Percentiles rank a stretch among this genome's conserved stretches.
Evolutionary conservation across 371 early-diverging fungal species (phyloP).

Genomic region (Rhizomucor pusillus): DNA sequence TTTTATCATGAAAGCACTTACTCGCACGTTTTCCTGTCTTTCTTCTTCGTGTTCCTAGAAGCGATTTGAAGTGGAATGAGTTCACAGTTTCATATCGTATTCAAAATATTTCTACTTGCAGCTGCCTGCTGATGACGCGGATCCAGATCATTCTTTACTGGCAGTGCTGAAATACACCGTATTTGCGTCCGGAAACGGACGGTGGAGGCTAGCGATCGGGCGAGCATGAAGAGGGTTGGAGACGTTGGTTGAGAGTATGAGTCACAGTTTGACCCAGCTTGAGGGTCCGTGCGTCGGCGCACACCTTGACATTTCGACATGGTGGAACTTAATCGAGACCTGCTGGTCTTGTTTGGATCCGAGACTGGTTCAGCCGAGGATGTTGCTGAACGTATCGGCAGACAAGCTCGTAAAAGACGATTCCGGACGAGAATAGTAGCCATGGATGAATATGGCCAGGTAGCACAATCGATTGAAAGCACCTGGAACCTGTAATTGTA

Average conservation of each 20-base stretch:
- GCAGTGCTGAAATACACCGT: too few relatives aligned
- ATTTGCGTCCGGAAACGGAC: too few relatives aligned
- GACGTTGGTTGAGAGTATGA: too few relatives aligned
- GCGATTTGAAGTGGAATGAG: not conserved
- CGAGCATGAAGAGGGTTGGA: too few relatives aligned
- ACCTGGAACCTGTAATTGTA: not conserved
- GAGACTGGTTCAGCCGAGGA: conserved; percentile 87
- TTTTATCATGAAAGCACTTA: conserved; percentile 1
- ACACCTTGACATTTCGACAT: not conserved
- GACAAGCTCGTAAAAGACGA: conserved; percentile 79
- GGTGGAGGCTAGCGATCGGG: too few relatives aligned
- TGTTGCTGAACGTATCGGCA: conserved; percentile 71
- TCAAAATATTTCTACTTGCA: not conserved
- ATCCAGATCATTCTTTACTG: too few relatives aligned
- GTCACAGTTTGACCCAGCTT: too few relatives aligned
- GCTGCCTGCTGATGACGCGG: too few relatives aligned
- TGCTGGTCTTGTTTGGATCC: conserved; percentile 79
- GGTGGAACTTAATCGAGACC: conserved; percentile 17
- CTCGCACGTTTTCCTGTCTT: conserved; percentile 7
- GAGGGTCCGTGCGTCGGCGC: too few relatives aligned
- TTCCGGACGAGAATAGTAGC: conserved; percentile 60
- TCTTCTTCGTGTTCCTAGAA: conserved; percentile 2
- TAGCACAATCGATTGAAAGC: conserved; percentile 11
- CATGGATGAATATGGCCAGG: conserved; percentile 81
- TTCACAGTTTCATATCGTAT: not conserved